Percentiles rank a stretch among this genome's conserved stretches.
Evolutionary conservation across 1,284 basidiomycete species (phyloP).

Genomic region (Uromyces viciae-fabae): DNA sequence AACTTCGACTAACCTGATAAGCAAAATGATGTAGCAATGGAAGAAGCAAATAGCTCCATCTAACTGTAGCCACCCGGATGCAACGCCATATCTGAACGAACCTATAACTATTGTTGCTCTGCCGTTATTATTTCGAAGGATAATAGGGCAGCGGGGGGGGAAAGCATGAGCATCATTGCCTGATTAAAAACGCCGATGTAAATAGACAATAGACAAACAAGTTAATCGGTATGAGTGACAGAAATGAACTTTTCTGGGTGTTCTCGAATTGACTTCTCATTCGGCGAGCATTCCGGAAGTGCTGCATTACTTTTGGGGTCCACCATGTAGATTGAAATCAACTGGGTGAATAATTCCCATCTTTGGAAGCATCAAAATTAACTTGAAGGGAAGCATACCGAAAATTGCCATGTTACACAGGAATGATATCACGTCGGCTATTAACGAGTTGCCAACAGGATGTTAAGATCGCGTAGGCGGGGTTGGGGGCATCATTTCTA

Average conservation of each 20-base stretch:
- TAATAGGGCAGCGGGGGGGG: neutral
- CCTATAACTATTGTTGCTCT: constrained; percentile 20
- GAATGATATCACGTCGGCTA: constrained; percentile 28
- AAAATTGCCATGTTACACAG: constrained; percentile 23
- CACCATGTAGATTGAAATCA: neutral
- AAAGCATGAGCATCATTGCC: too few relatives aligned
- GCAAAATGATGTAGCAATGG: constrained; percentile 19
- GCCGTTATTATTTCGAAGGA: neutral
- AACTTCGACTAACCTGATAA: neutral
- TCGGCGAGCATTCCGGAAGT: constrained; percentile 11
- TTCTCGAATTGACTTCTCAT: neutral
- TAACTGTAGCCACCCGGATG: constrained; percentile 26
- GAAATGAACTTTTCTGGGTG: neutral
- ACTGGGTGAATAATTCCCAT: too few relatives aligned
- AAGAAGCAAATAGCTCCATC: constrained; percentile 14
- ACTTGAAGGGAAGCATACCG: constrained; percentile 7
- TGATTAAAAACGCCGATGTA: too few relatives aligned
- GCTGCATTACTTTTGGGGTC: constrained; percentile 7
- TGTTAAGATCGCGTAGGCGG: neutral
- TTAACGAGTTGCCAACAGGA: neutral
- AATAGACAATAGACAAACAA: neutral
- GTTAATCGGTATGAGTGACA: constrained; percentile 10
- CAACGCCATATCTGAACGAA: constrained; percentile 32
- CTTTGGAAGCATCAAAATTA: too few relatives aligned
- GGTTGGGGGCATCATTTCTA: neutral